Base-by-base conservation (phyloP, 2,329 filamentous ascomycete genomes). In the Phialophora macrospora region DNA sequence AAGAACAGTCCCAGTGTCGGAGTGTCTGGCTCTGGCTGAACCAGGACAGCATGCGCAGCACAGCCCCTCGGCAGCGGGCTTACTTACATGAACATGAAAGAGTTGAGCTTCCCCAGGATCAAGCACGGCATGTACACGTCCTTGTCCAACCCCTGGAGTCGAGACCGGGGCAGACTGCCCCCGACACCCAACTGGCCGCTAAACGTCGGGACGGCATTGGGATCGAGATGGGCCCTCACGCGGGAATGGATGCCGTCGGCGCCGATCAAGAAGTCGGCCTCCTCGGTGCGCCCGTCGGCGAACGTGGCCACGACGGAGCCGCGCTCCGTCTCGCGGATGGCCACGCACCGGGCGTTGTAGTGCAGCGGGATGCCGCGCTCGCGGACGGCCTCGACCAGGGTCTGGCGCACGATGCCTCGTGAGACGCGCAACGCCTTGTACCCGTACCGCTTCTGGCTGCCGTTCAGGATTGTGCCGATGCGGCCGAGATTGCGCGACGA, bases 381-480 rank as follows among this genome's bases (percentile, higher is more conserved):
- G 7, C 30, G 32, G 11, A 66, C 49, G 3, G 48, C 54, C n/a
- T 64, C 49, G 12, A 70, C 24, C 34, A 69, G 57, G 1, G 64
- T 69, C 38, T 64, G 60, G 12, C 68, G 55, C 9, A 71, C 65
- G 14, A 66, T 55, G 20, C 63, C 60, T 34, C 69, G 59, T 5
- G 59, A 66, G n/a, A 72, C 65, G 7, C 70, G 52, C 14, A 70
- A 55, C 26, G 69, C 68, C 20, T 66, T 60, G 46, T 71, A 71
- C 74, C 79, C 17, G 75, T 74, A 70, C 20, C 71, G 74, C 1
- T 70, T 64, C 38, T 75, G 68, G 0, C 76, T 72, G 30, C 82
- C 65, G 54, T 68, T 68, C 32, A 66, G 57, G 5, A 68, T 58
- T 1, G 64, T 66, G n/a, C 17, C 65, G 48, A 69, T 62, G 20